Percentiles rank a stretch among this genome's conserved stretches.
Evolutionary conservation across 116 monocot genomes (phyloP).

Genomic region (Phalaenopsis hybrid): DNA sequence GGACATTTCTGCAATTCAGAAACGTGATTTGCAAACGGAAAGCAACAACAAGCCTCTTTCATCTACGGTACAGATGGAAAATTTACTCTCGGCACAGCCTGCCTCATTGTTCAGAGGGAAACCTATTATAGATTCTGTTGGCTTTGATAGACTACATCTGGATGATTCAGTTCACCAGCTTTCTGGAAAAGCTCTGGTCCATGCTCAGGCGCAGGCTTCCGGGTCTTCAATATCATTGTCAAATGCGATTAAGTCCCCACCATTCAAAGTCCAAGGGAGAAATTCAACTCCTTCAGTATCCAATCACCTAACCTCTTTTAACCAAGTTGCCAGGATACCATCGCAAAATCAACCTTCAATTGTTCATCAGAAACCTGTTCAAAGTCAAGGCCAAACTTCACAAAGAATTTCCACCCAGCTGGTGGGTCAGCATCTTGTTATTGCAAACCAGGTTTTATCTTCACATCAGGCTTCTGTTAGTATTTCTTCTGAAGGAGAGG

Average conservation of each 20-base stretch:
- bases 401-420: conserved; percentile 30
- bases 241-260: conserved; percentile 30
- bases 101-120: conserved; percentile 40
- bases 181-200: conserved; percentile 30
- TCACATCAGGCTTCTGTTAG: conserved; percentile 23
- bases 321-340: conserved; percentile 29
- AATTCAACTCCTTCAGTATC: conserved; percentile 16
- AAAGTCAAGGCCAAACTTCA: conserved; percentile 26
- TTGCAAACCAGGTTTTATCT: conserved; percentile 30
- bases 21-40: conserved; percentile 36
- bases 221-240: conserved; percentile 29
- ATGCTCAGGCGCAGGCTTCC: conserved; percentile 25
- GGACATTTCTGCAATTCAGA: conserved; percentile 40
- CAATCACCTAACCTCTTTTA: conserved; percentile 18
- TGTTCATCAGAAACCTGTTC: conserved; percentile 35
- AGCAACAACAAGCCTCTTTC: conserved; percentile 18
- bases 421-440: conserved; percentile 25
- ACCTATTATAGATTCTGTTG: conserved; percentile 28
- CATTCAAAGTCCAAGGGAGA: conserved; percentile 32
- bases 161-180: conserved; percentile 23
- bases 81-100: conserved; percentile 26
- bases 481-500: conserved; percentile 48
- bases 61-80: conserved; percentile 28
- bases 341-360: conserved; percentile 19
- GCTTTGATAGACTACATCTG: conserved; percentile 25